These are phyloP conservation scores for Emericellopsis atlantica DNA, from an alignment of 2,329 filamentous ascomycete species.

Conservation along the genomic window DNA sequence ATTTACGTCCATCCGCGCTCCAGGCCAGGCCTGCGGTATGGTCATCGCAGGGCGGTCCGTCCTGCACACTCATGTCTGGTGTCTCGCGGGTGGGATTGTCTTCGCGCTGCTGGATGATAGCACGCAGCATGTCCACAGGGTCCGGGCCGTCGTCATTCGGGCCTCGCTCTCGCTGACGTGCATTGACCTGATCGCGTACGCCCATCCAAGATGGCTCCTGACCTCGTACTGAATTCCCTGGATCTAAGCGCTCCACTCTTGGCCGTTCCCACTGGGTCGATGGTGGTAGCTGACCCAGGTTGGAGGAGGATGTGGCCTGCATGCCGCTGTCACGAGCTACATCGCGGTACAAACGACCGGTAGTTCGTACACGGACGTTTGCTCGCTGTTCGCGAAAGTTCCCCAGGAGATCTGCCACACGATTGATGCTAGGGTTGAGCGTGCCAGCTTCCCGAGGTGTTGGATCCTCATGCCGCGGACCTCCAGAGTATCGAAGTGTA, in stretches of 20 bases:
- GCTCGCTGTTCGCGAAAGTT: slow-evolving; percentile 22
- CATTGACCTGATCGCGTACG: slow-evolving; percentile 19
- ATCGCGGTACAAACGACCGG: slow-evolving; percentile 18
- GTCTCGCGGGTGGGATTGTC: slow-evolving; percentile 20
- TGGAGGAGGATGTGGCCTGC: no score
- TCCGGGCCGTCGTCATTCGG: slow-evolving; percentile 15
- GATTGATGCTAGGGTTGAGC: no score
- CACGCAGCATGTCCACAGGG: no score
- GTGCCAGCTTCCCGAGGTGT: background rate
- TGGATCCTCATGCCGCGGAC: background rate
- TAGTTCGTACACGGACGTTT: slow-evolving; percentile 18
- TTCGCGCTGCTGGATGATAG: slow-evolving; percentile 15
- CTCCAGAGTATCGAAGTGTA: no score
- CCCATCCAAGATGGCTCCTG: slow-evolving; percentile 22
- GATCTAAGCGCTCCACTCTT: no score
- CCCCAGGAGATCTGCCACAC: slow-evolving; percentile 24
- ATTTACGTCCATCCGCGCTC: slow-evolving; percentile 44
- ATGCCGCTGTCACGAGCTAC: slow-evolving; percentile 6
- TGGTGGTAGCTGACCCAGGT: slow-evolving; percentile 1
- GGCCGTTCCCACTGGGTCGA: no score
- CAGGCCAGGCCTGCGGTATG: slow-evolving; percentile 50
- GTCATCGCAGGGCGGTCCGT: slow-evolving; percentile 32
- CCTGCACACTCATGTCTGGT: slow-evolving; percentile 25
- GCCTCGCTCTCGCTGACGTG: slow-evolving; percentile 16
- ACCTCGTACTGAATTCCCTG: slow-evolving; percentile 1